Conservation (phyloP, 257 asterid genomes). For the Solanum tarijense region DNA sequence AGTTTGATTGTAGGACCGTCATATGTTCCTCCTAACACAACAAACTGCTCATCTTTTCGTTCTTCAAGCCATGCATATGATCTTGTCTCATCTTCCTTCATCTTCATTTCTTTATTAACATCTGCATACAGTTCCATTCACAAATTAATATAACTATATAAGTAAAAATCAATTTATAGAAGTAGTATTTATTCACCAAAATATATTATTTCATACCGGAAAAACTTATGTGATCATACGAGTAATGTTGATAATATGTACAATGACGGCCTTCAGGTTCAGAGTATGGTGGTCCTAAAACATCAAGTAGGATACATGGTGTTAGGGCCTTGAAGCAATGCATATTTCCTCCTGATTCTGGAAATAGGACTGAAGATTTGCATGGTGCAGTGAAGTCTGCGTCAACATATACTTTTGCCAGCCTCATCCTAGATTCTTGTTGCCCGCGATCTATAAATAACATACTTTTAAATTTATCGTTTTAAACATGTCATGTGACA, state of each 20-base stretch:
- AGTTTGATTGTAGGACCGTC: neutral
- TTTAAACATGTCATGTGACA: neutral
- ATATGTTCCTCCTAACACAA: neutral
- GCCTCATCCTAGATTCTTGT: neutral
- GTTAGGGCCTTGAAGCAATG: conserved; percentile 25
- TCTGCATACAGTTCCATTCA: neutral
- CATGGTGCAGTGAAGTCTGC: conserved; percentile 13
- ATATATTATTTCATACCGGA: neutral
- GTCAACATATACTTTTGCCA: conserved; percentile 10
- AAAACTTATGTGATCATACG: neutral
- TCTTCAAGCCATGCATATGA: conserved; percentile 21
- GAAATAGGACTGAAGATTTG: conserved; percentile 15
- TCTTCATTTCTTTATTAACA: neutral
- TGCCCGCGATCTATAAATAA: neutral
- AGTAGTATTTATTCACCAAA: too few species aligned
- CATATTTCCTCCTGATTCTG: conserved; percentile 25
- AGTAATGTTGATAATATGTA: conserved; percentile 5
- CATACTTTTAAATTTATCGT: neutral
- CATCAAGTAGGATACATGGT: conserved; percentile 24
- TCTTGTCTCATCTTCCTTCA: neutral
- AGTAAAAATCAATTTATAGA: neutral
- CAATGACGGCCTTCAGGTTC: conserved; percentile 16
- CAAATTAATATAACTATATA: neutral
- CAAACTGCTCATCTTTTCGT: conserved; percentile 2
- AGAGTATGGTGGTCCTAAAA: conserved; percentile 26